A percentile compares a stretch with the other conserved stretches of the same genome.
Evolutionary conservation across 169 alveolate species (phyloP).

Genomic region (Eimeria falciformis): DNA sequence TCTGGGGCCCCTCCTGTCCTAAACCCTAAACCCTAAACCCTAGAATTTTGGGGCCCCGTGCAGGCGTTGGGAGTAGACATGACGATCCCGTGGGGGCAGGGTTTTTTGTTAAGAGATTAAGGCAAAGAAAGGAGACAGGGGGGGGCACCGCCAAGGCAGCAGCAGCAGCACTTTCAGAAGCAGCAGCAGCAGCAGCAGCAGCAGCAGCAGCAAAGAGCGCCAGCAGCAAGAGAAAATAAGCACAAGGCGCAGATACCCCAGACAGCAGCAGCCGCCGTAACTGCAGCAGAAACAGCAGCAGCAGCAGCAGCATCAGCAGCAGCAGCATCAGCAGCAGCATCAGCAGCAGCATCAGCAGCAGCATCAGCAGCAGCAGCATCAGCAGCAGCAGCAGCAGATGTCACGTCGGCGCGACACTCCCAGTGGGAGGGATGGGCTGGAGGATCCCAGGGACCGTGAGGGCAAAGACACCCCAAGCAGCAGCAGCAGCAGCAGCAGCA

Average conservation of each 20-base stretch:
- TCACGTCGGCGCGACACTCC: background rate
- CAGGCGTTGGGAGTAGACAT: too few relatives aligned
- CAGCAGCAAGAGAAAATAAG: background rate
- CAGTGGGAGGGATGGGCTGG: background rate
- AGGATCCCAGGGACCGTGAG: constrained; percentile 10
- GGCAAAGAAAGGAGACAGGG: background rate
- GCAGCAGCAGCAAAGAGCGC: background rate
- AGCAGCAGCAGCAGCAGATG: background rate
- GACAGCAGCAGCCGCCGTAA: background rate
- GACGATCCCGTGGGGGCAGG: background rate
- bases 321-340: background rate
- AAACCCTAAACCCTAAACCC: constrained; percentile 3
- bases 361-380: background rate
- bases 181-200: background rate
- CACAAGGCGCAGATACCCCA: too few relatives aligned
- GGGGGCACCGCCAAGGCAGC: background rate
- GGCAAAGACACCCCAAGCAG: background rate
- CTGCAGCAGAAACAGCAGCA: constrained; percentile 14
- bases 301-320: background rate
- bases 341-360: background rate
- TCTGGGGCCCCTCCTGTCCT: background rate
- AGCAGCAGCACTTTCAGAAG: background rate
- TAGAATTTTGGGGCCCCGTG: background rate
- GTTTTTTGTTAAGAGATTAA: background rate
- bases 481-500: constrained; percentile 24